A percentile compares a stretch with the other conserved stretches of the same genome.
Evolutionary conservation across 2,329 filamentous ascomycete species (phyloP).

Genomic region (Fusarium burgessii): DNA sequence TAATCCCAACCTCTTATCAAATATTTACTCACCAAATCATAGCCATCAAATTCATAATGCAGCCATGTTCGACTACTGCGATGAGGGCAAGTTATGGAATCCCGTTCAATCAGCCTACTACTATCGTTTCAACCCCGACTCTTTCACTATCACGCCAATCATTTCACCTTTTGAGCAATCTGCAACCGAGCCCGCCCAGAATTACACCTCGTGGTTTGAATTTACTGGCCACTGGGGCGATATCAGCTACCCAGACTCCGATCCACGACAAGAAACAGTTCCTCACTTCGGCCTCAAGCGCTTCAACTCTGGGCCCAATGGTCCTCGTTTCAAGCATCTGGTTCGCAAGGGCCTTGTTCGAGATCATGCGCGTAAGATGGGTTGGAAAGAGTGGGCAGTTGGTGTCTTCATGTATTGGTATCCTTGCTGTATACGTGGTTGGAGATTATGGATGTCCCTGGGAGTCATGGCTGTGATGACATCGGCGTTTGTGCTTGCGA

Average conservation of each 20-base stretch:
- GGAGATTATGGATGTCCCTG: conserved; percentile 49
- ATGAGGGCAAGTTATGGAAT: conserved; percentile 51
- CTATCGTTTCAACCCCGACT: conserved; percentile 48
- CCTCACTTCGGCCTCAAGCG: conserved; percentile 51
- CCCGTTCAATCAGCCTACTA: conserved; percentile 53
- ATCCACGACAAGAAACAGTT: conserved; percentile 50
- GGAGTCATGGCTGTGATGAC: conserved; percentile 28
- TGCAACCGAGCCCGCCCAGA: conserved; percentile 25
- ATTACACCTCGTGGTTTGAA: conserved; percentile 52
- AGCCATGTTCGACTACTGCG: conserved; percentile 51
- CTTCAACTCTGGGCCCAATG: conserved; percentile 49
- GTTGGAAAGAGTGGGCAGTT: conserved; percentile 48
- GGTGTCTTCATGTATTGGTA: conserved; percentile 48
- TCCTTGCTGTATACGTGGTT: conserved; percentile 52
- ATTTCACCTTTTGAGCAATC: conserved; percentile 23
- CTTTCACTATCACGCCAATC: conserved; percentile 39
- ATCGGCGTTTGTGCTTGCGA: conserved; percentile 12
- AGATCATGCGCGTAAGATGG: conserved; percentile 36
- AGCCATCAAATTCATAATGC: conserved; percentile 51
- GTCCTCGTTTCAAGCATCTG: conserved; percentile 50
- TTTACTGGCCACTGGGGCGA: conserved; percentile 53
- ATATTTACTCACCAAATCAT: not conserved
- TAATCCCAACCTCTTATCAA: fast-evolving
- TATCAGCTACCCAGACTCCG: conserved; percentile 45
- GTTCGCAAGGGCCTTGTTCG: conserved; percentile 50